Conservation (phyloP, 148 eudicot species). For the Rhododendron mucronatum region DNA sequence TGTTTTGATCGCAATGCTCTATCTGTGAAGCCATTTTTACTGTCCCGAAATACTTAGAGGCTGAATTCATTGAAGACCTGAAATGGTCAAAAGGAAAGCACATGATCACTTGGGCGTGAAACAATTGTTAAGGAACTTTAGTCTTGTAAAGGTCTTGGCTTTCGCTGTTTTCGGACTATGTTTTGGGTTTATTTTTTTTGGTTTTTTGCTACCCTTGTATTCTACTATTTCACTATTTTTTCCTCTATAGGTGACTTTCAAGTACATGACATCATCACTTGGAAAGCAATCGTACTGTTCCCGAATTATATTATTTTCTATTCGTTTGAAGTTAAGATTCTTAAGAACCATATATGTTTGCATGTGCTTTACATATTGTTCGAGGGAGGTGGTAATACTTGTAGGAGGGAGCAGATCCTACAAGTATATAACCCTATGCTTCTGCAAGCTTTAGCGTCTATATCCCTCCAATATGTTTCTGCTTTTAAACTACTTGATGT, state of each 20-base stretch:
- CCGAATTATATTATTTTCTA: background rate
- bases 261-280: background rate
- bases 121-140: background rate
- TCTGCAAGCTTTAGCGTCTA: background rate
- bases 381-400: background rate
- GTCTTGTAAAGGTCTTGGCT: background rate
- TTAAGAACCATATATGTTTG: background rate
- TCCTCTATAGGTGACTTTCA: background rate
- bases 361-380: background rate
- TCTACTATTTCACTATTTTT: background rate
- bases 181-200: background rate
- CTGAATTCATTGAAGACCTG: background rate
- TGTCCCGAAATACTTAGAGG: background rate
- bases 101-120: background rate
- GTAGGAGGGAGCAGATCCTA: background rate
- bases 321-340: background rate
- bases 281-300: background rate
- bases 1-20: background rate
- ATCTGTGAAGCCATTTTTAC: background rate
- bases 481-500: background rate
- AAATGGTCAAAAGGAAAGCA: background rate
- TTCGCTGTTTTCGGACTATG: background rate
- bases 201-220: background rate
- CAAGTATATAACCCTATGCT: no score
- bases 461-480: background rate